A percentile compares a stretch with the other conserved stretches of the same genome.
Conservation (phyloP, 345 rosid species). For the Boechera stricta region DNA sequence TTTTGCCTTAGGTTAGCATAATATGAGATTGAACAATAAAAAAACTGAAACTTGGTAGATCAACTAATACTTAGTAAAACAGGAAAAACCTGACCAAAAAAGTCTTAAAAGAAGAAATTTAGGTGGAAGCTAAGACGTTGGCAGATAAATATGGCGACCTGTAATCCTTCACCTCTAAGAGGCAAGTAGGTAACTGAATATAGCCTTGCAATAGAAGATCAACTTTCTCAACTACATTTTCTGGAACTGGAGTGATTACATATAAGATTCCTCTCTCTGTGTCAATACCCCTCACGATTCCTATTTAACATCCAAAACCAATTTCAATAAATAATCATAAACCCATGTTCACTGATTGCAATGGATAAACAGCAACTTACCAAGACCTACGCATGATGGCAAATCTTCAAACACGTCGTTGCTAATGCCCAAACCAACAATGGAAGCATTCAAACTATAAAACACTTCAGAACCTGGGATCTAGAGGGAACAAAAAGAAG, state of each 20-base stretch:
- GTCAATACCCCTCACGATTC: constrained; percentile 92
- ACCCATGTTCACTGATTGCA: constrained; percentile 1
- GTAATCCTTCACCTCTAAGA: constrained; percentile 85
- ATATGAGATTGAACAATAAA: too few species aligned
- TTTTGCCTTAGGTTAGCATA: too few species aligned
- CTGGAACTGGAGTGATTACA: constrained; percentile 84
- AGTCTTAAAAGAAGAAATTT: constrained; percentile 19
- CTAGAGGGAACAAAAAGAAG: constrained; percentile 46
- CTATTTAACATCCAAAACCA: constrained; percentile 49
- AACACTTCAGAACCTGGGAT: constrained; percentile 66
- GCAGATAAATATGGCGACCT: constrained; percentile 77
- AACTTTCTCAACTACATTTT: constrained; percentile 69
- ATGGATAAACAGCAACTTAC: constrained; percentile 51
- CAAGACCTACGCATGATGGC: constrained; percentile 86
- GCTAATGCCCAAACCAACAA: constrained; percentile 89
- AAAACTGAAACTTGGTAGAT: neutral
- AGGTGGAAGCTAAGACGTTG: constrained; percentile 63
- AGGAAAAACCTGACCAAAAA: neutral
- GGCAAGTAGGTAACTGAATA: constrained; percentile 79
- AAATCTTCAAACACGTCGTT: constrained; percentile 61
- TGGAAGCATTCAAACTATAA: constrained; percentile 82
- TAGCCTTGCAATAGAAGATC: constrained; percentile 80
- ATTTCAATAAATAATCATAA: neutral
- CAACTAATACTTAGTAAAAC: constrained; percentile 4
- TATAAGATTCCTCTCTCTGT: constrained; percentile 63